Evolutionary conservation across 2,329 filamentous ascomycete species (phyloP), one percentile per base, ranked within the genome.

Genomic region (Taxawa tesnikishii): DNA sequence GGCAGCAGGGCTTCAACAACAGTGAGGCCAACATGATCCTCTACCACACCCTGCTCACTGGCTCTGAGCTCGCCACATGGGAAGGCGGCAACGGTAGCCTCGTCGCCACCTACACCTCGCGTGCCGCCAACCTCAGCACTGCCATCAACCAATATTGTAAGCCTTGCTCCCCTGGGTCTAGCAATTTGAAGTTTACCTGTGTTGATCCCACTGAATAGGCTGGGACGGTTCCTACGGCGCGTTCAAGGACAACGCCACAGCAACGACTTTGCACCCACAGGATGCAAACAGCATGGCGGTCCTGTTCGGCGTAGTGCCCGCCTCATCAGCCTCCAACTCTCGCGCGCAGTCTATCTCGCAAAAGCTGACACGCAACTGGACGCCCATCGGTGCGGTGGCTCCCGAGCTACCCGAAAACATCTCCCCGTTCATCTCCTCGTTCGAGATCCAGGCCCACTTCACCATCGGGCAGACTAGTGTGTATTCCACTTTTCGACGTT

Each of bases 381-480:
- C 58, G 0, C 56, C 62, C 3, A 66, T 73, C 30, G 72, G 72
- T 6, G 60, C 73, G 3, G 57, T 66, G 10, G 55, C 62, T 1
- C 72, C 70, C 0, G 72, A 77, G 40, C 56, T 75, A 0, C 66
- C 68, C 0, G 63, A 63, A 4, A 73, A 74, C 40, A 59, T 77
- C 19, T 68, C 65, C 2, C 67, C 69, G 0, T 76, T 75, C 46
- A 67, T 73, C 32, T 65, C 65, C 6, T 68, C 63, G 10, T 67
- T 75, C 41, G 73, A 78, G 43, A 58, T 77, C 15, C 66, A 70
- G 46, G 71, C 62, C 2, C 73, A 75, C 41, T 54, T 75, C 4
- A 48, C 55, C 1, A 62, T 62, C 1, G 56, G 60, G 0, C 56
- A 63, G 36, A 47, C 70, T 1, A 46, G n/a, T n/a, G n/a, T n/a